These are phyloP conservation scores for Groenewaldozyma auringiensis DNA, from an alignment of 1,139 yeast genomes.

Conservation along the genomic window DNA sequence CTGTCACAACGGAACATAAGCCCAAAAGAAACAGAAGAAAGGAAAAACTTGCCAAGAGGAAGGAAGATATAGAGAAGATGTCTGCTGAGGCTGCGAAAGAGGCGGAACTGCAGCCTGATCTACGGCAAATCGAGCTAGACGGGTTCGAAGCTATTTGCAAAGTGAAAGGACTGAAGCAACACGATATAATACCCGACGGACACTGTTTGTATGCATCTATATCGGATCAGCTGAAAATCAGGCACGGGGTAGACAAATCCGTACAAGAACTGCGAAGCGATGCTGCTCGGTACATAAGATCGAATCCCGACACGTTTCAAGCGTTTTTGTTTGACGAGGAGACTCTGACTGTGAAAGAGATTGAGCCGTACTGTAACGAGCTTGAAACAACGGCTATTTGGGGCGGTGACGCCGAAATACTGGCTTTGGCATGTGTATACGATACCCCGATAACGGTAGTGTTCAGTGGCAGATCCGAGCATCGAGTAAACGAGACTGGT, in stretches of 20 bases:
- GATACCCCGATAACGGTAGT: constrained; percentile 67
- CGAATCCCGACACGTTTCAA: constrained; percentile 58
- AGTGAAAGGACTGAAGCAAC: constrained; percentile 42
- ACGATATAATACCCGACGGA: constrained; percentile 76
- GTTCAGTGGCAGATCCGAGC: constrained; percentile 65
- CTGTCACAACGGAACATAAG: constrained; percentile 22
- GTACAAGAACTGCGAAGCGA: constrained; percentile 51
- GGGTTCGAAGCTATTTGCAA: constrained; percentile 49
- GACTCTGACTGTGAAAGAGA: constrained; percentile 52
- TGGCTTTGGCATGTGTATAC: constrained; percentile 65
- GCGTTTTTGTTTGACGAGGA: constrained; percentile 80
- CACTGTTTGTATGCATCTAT: constrained; percentile 87
- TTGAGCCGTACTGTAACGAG: constrained; percentile 62
- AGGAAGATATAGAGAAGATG: constrained; percentile 57
- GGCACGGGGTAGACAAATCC: constrained; percentile 40
- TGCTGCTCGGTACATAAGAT: constrained; percentile 61
- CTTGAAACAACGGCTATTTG: constrained; percentile 74
- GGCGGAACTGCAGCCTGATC: constrained; percentile 58
- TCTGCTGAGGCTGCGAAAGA: constrained; percentile 65
- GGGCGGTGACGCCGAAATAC: constrained; percentile 93
- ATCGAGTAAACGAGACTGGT: constrained; percentile 48
- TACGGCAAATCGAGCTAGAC: constrained; percentile 62
- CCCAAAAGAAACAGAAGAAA: constrained; percentile 71
- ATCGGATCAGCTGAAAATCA: constrained; percentile 57
- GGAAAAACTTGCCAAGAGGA: constrained; percentile 69